Conservation (phyloP, 495 filamentous ascomycete species). For the Tuber magnatum region DNA sequence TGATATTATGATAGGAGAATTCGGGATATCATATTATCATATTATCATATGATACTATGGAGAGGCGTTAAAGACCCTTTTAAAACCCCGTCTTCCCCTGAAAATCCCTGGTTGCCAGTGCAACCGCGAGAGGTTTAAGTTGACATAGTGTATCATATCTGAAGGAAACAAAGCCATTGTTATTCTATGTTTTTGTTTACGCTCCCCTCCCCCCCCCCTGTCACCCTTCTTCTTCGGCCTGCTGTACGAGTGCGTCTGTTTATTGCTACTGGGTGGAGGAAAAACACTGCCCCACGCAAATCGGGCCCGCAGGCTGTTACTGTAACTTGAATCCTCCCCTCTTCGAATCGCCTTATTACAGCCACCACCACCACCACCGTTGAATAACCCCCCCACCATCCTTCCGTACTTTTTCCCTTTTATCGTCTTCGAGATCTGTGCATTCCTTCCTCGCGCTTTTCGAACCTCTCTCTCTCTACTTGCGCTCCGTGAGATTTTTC, state of each 20-base stretch:
- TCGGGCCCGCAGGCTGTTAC: background rate
- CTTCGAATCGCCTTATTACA: constrained; percentile 1
- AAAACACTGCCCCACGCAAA: background rate
- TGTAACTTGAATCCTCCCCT: background rate
- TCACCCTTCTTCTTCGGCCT: background rate
- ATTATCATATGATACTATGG: no score
- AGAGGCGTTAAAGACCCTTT: background rate
- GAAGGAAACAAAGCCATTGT: background rate
- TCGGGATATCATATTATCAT: background rate
- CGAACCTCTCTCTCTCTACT: background rate
- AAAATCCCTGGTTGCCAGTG: background rate
- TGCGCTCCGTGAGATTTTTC: background rate
- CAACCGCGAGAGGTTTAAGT: background rate
- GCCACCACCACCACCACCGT: constrained; percentile 6
- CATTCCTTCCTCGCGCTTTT: constrained; percentile 4
- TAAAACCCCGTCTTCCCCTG: background rate
- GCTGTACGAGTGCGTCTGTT: background rate
- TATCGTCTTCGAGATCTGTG: constrained; percentile 17
- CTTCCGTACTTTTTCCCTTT: background rate
- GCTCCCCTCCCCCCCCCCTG: background rate
- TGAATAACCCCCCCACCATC: constrained; percentile 13
- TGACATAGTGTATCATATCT: background rate
- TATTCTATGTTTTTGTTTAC: background rate
- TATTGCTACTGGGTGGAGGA: background rate
- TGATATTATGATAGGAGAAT: background rate